Percentiles rank a stretch among this genome's conserved stretches.
These are phyloP conservation scores for Aspergillus indologenus DNA, from an alignment of 495 filamentous ascomycete genomes.

Conservation along the genomic window DNA sequence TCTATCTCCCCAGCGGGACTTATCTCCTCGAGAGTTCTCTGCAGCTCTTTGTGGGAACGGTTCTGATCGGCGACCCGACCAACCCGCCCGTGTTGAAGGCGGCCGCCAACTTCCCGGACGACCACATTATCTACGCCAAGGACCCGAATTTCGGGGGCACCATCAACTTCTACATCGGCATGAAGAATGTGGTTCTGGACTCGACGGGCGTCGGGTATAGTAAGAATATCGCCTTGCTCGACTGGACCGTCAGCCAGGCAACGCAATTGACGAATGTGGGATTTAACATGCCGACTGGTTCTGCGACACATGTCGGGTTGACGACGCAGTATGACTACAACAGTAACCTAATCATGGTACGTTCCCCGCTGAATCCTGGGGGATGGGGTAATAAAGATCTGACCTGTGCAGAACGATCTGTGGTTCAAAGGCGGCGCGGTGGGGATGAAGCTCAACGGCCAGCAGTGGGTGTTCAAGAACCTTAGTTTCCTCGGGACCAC, in stretches of 20 bases:
- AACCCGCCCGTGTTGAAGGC: slow-evolving; percentile 36
- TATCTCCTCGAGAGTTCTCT: slow-evolving; percentile 36
- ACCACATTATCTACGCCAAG: slow-evolving; percentile 33
- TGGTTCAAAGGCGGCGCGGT: slow-evolving; percentile 63
- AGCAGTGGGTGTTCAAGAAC: slow-evolving; percentile 70
- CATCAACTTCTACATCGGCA: slow-evolving; percentile 41
- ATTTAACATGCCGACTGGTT: slow-evolving; percentile 60
- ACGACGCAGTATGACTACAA: slow-evolving; percentile 62
- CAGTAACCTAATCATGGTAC: slow-evolving; percentile 38
- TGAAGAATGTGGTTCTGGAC: slow-evolving; percentile 43
- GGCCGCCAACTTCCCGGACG: slow-evolving; percentile 20
- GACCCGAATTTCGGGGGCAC: slow-evolving; percentile 35
- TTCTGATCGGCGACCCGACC: slow-evolving; percentile 39
- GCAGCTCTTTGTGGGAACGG: slow-evolving; percentile 39
- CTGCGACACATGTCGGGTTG: slow-evolving; percentile 58
- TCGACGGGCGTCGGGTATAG: slow-evolving; percentile 26
- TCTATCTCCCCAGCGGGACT: slow-evolving; percentile 46
- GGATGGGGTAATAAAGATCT: neutral
- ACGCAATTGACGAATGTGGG: slow-evolving; percentile 70
- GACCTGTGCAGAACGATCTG: slow-evolving; percentile 40
- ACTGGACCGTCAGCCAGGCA: slow-evolving; percentile 68
- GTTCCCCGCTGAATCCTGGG: neutral
- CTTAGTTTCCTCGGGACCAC: slow-evolving; percentile 53
- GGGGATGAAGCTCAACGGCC: slow-evolving; percentile 60
- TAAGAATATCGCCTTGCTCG: slow-evolving; percentile 32